Base-by-base conservation (phyloP, 371 early-diverging fungal species). In the Mortierella sp. region DNA sequence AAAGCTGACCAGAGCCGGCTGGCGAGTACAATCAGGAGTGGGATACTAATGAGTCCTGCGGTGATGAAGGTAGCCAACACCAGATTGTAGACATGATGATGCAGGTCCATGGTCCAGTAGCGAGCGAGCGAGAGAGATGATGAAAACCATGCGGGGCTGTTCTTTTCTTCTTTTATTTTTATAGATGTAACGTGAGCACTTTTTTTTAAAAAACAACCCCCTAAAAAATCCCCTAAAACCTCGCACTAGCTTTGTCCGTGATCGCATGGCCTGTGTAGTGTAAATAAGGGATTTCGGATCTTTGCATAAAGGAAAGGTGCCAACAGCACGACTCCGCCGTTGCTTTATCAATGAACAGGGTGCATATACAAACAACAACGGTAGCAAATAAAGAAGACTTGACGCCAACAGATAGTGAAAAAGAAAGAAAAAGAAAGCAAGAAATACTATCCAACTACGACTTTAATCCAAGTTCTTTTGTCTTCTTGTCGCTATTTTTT, bases 1-100 rank as follows among this genome's bases (percentile, higher is more conserved):
- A 81, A 58, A 0, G 82, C 71, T 2, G 52, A 37, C 37, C 67
- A 58, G 29, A 81, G 64, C 19, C 82, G 70, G 19, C 63, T 40
- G 16, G 64, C n/a, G 26, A 58, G 19, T 34, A 71, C 14, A 29
- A 77, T 2, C 22, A n/a, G 68, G 6, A 81, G 29, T 7, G 74
- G 77, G 41, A 81, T 13, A 1, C 71, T 64, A 7, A 81, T 55
- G 10, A 80, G 45, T 0, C n/a, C 64, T 4, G 61, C 29, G 9
- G 77, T 77, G 55, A 73, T 41, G 50, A 63, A 19, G 14, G 74
- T 31, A 1, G 73, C 50, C 63, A 76, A 29, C 40, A 16, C 68
- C 8, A 77, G 24, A 39, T 64, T 68, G 66, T 45, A 37, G 55
- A 58, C 66, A 66, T n/a, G 48, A 22, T 77, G 47, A 7, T 58